These are phyloP conservation scores for Stephanodiscus triporus DNA, from an alignment of 108 stramenopile genomes.

Conservation along the genomic window DNA sequence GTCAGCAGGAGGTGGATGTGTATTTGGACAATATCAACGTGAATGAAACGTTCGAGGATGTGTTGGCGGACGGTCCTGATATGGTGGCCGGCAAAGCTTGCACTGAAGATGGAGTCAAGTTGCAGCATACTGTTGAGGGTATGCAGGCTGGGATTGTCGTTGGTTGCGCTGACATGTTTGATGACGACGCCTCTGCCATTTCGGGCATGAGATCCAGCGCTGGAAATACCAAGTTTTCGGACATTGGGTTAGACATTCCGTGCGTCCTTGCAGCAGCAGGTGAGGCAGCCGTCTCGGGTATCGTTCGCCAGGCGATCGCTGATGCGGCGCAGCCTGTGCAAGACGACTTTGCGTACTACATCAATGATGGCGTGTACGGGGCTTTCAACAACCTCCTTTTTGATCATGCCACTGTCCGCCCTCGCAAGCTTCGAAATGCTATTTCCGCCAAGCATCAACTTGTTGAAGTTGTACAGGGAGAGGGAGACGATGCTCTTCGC, in stretches of 20 bases:
- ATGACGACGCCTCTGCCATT: conserved; percentile 42
- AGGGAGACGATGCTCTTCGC: conserved; percentile 43
- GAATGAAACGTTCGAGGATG: conserved; percentile 46
- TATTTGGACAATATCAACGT: conserved; percentile 60
- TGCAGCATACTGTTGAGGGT: conserved; percentile 70
- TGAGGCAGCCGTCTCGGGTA: conserved; percentile 71
- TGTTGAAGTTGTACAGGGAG: conserved; percentile 42
- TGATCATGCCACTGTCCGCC: conserved; percentile 82
- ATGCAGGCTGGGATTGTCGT: conserved; percentile 63
- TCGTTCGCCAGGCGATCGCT: conserved; percentile 68
- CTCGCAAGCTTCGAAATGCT: conserved; percentile 61
- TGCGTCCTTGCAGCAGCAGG: conserved; percentile 70
- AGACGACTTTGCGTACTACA: conserved; percentile 85
- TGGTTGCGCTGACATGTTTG: conserved; percentile 41
- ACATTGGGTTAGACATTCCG: conserved; percentile 32
- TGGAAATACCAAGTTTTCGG: conserved; percentile 5
- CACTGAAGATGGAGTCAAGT: conserved; percentile 25
- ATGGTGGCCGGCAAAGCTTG: conserved; percentile 31
- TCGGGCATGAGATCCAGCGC: conserved; percentile 20
- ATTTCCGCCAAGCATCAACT: conserved; percentile 32
- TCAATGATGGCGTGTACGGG: conserved; percentile 93
- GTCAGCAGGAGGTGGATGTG: conserved; percentile 70
- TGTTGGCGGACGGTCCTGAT: conserved; percentile 57
- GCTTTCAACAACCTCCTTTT: conserved; percentile 94
- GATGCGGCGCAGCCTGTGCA: conserved; percentile 59